Conservation (phyloP, 139 green algal genomes). For the Volvox reticuliferus region DNA sequence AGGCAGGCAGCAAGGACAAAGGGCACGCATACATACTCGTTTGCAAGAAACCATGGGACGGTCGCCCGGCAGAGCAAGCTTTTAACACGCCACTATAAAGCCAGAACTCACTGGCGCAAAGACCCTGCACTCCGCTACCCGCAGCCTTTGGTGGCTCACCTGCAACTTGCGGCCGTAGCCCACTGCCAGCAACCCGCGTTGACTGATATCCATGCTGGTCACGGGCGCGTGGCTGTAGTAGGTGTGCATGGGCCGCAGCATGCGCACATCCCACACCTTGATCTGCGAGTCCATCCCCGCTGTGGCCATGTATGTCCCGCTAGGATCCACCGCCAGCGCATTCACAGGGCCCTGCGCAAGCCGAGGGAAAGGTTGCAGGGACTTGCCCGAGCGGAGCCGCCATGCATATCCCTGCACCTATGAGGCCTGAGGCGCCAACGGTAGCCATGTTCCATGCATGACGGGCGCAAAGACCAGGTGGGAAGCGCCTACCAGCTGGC, state of each 20-base stretch:
- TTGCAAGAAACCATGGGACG: too few relatives aligned
- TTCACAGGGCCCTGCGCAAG: conserved; percentile 69
- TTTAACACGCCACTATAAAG: too few relatives aligned
- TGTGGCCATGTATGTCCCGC: conserved; percentile 90
- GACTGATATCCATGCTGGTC: conserved; percentile 88
- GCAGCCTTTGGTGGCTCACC: conserved; percentile 47
- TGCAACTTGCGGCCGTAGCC: conserved; percentile 82
- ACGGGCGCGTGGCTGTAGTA: conserved; percentile 89
- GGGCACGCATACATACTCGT: too few relatives aligned
- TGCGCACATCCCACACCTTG: conserved; percentile 95
- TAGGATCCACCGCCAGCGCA: conserved; percentile 82
- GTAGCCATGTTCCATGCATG: too few relatives aligned
- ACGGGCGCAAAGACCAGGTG: too few relatives aligned
- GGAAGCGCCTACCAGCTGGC: too few relatives aligned
- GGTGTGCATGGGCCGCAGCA: conserved; percentile 53
- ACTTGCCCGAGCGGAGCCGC: too few relatives aligned
- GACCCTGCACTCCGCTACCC: neutral
- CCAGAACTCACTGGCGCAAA: too few relatives aligned
- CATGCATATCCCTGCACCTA: too few relatives aligned
- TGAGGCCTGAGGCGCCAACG: too few relatives aligned
- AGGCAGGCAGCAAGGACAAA: neutral
- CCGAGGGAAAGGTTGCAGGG: too few relatives aligned
- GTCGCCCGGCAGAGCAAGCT: too few relatives aligned
- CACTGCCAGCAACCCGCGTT: conserved; percentile 92
- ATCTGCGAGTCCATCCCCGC: conserved; percentile 84